A percentile compares a stretch with the other conserved stretches of the same genome.
Evolutionary conservation across 2,329 filamentous ascomycete species (phyloP).

Genomic region (Chalaropsis ovoidea): DNA sequence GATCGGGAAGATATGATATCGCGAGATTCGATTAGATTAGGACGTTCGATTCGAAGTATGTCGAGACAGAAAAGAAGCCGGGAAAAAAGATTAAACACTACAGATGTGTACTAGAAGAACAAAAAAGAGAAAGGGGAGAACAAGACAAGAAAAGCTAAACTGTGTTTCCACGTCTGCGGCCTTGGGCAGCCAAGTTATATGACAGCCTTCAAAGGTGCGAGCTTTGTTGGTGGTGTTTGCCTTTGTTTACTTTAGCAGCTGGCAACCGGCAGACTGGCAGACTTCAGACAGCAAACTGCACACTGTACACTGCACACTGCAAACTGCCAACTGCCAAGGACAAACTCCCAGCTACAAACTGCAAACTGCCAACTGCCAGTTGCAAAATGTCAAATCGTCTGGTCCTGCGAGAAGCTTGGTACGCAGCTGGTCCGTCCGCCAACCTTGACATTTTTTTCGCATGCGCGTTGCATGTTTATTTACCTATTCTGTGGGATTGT

Average conservation of each 20-base stretch:
- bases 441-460: not conserved
- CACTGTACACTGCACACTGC: too few species aligned
- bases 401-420: not conserved
- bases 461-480: conserved; percentile 8
- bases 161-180: not conserved
- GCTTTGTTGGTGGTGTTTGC: not conserved
- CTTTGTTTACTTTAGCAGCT: conserved; percentile 5
- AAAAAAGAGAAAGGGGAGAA: not conserved
- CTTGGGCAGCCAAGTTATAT: not conserved
- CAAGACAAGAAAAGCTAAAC: not conserved
- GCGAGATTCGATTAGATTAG: not conserved
- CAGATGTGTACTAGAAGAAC: not conserved
- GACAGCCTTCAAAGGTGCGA: not conserved
- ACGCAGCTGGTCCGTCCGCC: not conserved
- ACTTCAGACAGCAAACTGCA: too few species aligned
- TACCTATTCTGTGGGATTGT: not conserved
- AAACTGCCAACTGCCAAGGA: not conserved
- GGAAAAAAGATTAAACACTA: not conserved
- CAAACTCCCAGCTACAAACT: too few species aligned
- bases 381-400: conserved; percentile 3
- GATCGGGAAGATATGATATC: not conserved
- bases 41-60: not conserved
- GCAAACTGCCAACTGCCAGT: too few species aligned
- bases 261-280: not conserved
- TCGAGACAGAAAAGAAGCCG: too few species aligned